Base-by-base conservation (phyloP, 164 flowering plant genomes). In the Stephania yunnanensis region DNA sequence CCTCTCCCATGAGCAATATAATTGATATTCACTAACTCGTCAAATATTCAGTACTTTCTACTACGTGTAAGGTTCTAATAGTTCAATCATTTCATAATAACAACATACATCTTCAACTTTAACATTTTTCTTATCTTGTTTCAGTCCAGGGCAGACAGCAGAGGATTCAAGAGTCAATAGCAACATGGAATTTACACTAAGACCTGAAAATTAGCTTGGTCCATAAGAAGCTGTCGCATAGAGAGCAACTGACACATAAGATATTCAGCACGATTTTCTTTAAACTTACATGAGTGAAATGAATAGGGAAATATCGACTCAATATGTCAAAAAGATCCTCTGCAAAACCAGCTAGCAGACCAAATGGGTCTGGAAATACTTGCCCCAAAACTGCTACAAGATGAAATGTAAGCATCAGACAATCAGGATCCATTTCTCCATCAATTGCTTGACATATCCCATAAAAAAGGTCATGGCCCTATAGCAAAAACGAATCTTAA, bases 361-460 rank as follows among this genome's bases (percentile, higher is more conserved):
- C 93, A 77, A 78, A 80, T 19, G 93, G 86, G 83, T 88, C 92
- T 72, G 94, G 92, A 84, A 85, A 92, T 46, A 90, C 11, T 76
- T 53, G 83, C 20, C 82, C 90, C 80, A 89, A 73, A 73, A 79
- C n/a, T 76, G 90, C 92, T 70, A 95, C 88, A 55, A 95, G 83
- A 80, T 82, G 93, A 81, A 95, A 95, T 55, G 87, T 79, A 22
- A 88, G 82, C 85, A 91, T 75, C 76, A 95, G 88, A 85, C 99
- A 95, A 22, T 85, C 83, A 80, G 98, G 99, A 86, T 95, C 98
- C 79, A 86, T 95, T 82, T 95, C 99, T 73, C 86, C 91, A 77
- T 95, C 99, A 80, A 94, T 84, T 63, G 97, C 92, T 86, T 83
- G 94, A 87, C 97, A 92, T 50, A 89, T 82, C 73, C 88, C 95